Evolutionary conservation across 2,329 filamentous ascomycete genomes (phyloP), one percentile per base, ranked within the genome.

Genomic region (Dactylellina parvicollis): DNA sequence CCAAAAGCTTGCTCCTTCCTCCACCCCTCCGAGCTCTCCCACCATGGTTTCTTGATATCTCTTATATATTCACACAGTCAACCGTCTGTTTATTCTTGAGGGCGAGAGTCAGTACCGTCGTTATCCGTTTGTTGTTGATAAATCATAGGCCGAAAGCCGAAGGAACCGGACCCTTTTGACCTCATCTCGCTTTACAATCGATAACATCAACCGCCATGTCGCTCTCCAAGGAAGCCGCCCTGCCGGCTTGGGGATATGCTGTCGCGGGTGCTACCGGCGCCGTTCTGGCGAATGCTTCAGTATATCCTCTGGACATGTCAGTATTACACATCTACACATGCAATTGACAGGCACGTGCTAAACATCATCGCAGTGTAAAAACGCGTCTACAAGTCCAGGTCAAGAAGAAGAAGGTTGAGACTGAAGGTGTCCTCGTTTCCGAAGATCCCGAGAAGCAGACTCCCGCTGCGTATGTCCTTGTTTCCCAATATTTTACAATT

Each of bases 291-390:
- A 99, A 99, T 84, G 91, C 93, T 46, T 83, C 97, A 75, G 94
- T 98, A 67, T 99, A 99, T 82, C 95, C 95, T 49, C 85, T 99
- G 73, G 95, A 99, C 82, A 93, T 99, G 93, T 96, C 84, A 84
- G 90, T 83, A 54, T 50, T 30, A 10, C 30, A 50, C 32, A 12
- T 24, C 54, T 40, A 24, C 9, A 42, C 14, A 9, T 46, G 16
- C 32, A 49, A 50, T n/a, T 54, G 18, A 10, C 18, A 22, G 20
- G 60, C 62, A 57, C 38, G 40, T 55, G 44, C 47, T 57, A 72
- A 46, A 49, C 52, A 54, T 32, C 38, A 22, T 57, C 34, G 22
- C 14, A 97, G 93, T 78, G 91, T 99, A 78, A 99, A 99, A 84
- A 99, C 95, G 52, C 89, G 92, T 69, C 86, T 99, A 30, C 95